Evolutionary conservation across 2,329 filamentous ascomycete genomes (phyloP), one percentile per base, ranked within the genome.

Genomic region (Cercospora sojina): DNA sequence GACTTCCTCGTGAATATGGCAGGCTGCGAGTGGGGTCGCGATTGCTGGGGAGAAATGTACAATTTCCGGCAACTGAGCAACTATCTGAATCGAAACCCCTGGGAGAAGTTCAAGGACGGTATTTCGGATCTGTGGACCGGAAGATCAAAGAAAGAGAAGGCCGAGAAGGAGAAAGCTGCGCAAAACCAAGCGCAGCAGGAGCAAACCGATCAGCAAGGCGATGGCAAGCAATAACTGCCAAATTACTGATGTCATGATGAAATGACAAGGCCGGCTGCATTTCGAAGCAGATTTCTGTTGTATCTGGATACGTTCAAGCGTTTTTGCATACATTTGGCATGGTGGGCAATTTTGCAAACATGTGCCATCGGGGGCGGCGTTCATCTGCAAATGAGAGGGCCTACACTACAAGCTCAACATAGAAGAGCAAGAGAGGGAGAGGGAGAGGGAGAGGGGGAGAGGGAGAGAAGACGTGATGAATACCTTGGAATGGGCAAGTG

Each of bases 1-100:
- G 95, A 99, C 78, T 97, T 99, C 75, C 73, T 98, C 56, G 94
- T 99, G 74, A 99, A 97, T 79, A 98, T 99, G 94, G 95, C 95
- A 5, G 95, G 95, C 3, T 99, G 95, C 78, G 91, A 97, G 79
- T 98, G 92, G 90, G 94, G 94, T 3, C 88, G 95, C 59, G 94
- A 99, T 80, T 99, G 95, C 79, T 98, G 94, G 94, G 90, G 90
- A 41, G 95, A 99, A 81, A 97, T 99, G 88, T 97, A 97, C 81
- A 90, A 91, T 78, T 99, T 93, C 82, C 91, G 93, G 61, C 89
- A 97, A 78, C 85, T 96, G 75, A 96, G 92, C 82, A 94, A 96
- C 78, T 89, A 88, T 79, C 85, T 97, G 69, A 97, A 97, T 82
- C 87, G 92, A 60, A 91, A 87, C 59, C 84, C 81, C 64, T 97